phyloP scores from a whole-genome alignment of 116 monocot genomes.

The Dioscorea cayenensis region DNA sequence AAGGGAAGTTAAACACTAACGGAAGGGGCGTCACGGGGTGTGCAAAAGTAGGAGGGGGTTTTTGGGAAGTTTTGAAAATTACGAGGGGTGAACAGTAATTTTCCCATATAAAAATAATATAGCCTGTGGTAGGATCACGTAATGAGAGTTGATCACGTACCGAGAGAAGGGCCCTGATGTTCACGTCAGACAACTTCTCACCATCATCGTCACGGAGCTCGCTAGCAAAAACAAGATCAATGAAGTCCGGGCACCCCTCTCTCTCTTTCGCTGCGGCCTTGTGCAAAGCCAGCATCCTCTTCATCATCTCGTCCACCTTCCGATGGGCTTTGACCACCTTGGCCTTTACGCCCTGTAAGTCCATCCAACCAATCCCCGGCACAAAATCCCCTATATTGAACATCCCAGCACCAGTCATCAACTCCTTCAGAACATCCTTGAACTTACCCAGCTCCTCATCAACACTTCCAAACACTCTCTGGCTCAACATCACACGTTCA shows the following conservation, averaged over 20 bases:
- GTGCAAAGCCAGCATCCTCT: slow-evolving; percentile 1
- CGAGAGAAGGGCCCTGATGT: slow-evolving; percentile 5
- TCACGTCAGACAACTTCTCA: neutral
- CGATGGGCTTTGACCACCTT: slow-evolving; percentile 3
- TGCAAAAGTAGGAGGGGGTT: too few relatives aligned
- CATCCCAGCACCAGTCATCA: slow-evolving; percentile 10
- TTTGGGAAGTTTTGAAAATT: too few relatives aligned
- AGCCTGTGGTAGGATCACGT: too few relatives aligned
- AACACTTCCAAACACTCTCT: neutral
- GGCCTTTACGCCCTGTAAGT: slow-evolving; percentile 7
- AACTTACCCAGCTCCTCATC: slow-evolving; percentile 1
- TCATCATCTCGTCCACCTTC: neutral
- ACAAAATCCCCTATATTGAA: slow-evolving; percentile 18
- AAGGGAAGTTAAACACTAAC: too few relatives aligned
- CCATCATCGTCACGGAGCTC: neutral
- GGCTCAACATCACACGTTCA: slow-evolving; percentile 1
- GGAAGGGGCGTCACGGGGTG: too few relatives aligned
- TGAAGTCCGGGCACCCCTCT: slow-evolving; percentile 1
- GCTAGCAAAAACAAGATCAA: slow-evolving; percentile 1
- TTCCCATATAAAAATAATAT: too few relatives aligned
- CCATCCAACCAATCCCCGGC: slow-evolving; percentile 8
- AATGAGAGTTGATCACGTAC: neutral
- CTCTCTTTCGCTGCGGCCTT: neutral
- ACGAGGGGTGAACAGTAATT: too few relatives aligned
- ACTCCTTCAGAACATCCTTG: slow-evolving; percentile 5